A percentile compares a stretch with the other conserved stretches of the same genome.
phyloP scores from a whole-genome alignment of 2,329 filamentous ascomycete species.

The Aspergillus udagawae region DNA sequence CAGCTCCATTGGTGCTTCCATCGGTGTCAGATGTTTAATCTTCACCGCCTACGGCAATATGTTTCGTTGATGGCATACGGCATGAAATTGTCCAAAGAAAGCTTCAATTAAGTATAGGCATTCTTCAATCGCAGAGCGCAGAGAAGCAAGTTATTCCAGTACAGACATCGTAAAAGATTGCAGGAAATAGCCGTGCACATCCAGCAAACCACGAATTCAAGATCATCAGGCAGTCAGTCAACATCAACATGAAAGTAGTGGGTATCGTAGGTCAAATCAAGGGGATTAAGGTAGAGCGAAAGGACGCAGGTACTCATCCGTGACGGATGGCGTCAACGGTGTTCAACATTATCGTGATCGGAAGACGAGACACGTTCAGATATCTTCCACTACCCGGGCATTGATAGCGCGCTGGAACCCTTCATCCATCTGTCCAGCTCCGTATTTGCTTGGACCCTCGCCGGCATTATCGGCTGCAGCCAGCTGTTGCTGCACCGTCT shows the following conservation, averaged over 20 bases:
- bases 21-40: not conserved
- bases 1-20: not conserved
- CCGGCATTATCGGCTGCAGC: constrained; percentile 49
- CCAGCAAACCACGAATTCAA: not conserved
- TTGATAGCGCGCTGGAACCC: constrained; percentile 79
- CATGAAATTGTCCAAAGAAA: not conserved
- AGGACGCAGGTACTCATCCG: not conserved
- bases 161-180: not conserved
- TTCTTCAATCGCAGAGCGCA: not conserved
- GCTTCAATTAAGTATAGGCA: not conserved
- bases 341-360: constrained; percentile 3
- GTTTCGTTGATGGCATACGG: not conserved
- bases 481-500: constrained; percentile 53
- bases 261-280: constrained; percentile 27
- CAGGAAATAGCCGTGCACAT: not conserved
- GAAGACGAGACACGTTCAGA: constrained; percentile 49
- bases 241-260: constrained; percentile 22
- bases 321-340: constrained; percentile 10
- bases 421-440: constrained; percentile 42
- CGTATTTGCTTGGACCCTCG: constrained; percentile 53
- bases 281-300: constrained; percentile 8
- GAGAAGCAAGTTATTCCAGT: no score
- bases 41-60: not conserved
- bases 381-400: constrained; percentile 77
- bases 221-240: not conserved